phyloP scores from a whole-genome alignment of 2,329 filamentous ascomycete genomes.

The Aspergillus tanneri region DNA sequence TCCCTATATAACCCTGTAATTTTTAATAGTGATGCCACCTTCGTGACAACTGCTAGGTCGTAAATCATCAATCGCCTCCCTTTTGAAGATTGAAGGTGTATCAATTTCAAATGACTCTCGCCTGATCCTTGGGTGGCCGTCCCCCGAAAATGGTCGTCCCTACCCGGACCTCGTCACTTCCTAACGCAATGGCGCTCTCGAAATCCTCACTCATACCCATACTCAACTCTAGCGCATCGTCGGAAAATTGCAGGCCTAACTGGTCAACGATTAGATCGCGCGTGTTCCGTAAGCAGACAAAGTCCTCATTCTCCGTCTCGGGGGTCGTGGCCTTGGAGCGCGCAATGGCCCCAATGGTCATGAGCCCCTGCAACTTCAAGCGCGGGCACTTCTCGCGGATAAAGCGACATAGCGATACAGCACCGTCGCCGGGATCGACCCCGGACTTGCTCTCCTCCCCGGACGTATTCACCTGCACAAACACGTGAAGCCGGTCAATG shows the following conservation, averaged over 20 bases:
- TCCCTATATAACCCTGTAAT: too few relatives aligned
- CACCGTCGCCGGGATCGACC: slow-evolving; percentile 62
- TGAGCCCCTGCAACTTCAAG: slow-evolving; percentile 75
- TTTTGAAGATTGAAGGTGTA: not conserved
- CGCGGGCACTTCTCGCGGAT: slow-evolving; percentile 70
- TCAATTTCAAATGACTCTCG: slow-evolving; percentile 56
- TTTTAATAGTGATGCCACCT: too few relatives aligned
- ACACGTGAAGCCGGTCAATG: slow-evolving; percentile 61
- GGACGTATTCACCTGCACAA: slow-evolving; percentile 94
- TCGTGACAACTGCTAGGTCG: slow-evolving; percentile 10
- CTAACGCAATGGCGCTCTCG: slow-evolving; percentile 78
- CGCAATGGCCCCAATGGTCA: slow-evolving; percentile 97
- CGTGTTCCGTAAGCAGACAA: slow-evolving; percentile 65
- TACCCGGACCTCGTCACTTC: slow-evolving; percentile 85
- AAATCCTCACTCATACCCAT: slow-evolving; percentile 99
- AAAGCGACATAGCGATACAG: slow-evolving; percentile 64
- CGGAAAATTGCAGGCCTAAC: slow-evolving; percentile 50
- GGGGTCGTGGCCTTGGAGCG: slow-evolving; percentile 70
- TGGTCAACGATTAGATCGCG: slow-evolving; percentile 67
- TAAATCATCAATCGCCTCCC: slow-evolving; percentile 9
- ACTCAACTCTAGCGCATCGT: slow-evolving; percentile 74
- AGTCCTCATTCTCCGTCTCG: slow-evolving; percentile 90
- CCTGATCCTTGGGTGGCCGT: slow-evolving; percentile 75
- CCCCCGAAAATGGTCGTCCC: slow-evolving; percentile 93
- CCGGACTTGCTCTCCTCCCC: slow-evolving; percentile 85